phyloP scores from a whole-genome alignment of 2,329 filamentous ascomycete species.

The Piedraia hortae region DNA sequence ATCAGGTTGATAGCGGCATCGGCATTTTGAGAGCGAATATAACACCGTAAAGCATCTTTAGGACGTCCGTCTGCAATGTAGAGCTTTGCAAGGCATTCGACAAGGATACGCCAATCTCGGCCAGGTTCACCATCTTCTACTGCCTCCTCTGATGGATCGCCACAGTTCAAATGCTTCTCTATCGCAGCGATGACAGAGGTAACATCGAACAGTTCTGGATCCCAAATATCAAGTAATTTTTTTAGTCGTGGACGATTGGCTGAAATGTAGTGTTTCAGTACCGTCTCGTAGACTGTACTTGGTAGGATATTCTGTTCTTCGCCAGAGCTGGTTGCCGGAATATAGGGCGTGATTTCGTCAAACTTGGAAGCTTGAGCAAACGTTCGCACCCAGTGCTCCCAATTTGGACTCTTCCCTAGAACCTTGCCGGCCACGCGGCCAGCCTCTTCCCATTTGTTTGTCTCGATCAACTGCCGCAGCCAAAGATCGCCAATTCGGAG shows the following conservation, averaged over 20 bases:
- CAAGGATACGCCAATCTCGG: conserved; percentile 62
- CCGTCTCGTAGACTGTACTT: conserved; percentile 60
- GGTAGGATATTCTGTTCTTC: conserved; percentile 23
- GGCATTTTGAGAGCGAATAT: conserved; percentile 74
- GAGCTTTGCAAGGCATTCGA: conserved; percentile 59
- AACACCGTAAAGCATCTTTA: conserved; percentile 62
- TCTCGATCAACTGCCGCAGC: conserved; percentile 59
- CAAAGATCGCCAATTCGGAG: conserved; percentile 74
- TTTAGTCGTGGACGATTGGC: conserved; percentile 48
- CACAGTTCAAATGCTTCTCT: conserved; percentile 34
- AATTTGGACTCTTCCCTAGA: conserved; percentile 47
- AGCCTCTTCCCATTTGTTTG: conserved; percentile 47
- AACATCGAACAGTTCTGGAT: conserved; percentile 58
- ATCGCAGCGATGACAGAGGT: conserved; percentile 48
- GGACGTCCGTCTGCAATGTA: conserved; percentile 59
- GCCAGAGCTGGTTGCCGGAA: conserved; percentile 28
- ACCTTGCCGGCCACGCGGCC: conserved; percentile 63
- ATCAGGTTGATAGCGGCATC: conserved; percentile 72
- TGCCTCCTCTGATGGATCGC: conserved; percentile 43
- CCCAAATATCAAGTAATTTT: conserved; percentile 59
- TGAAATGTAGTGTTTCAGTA: conserved; percentile 69
- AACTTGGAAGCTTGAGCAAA: conserved; percentile 70
- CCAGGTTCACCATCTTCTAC: conserved; percentile 45
- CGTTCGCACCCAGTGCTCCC: conserved; percentile 89
- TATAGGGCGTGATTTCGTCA: conserved; percentile 65